These are phyloP conservation scores for Lentinula sp. DNA, from an alignment of 768 basidiomycete species.

Conservation along the genomic window DNA sequence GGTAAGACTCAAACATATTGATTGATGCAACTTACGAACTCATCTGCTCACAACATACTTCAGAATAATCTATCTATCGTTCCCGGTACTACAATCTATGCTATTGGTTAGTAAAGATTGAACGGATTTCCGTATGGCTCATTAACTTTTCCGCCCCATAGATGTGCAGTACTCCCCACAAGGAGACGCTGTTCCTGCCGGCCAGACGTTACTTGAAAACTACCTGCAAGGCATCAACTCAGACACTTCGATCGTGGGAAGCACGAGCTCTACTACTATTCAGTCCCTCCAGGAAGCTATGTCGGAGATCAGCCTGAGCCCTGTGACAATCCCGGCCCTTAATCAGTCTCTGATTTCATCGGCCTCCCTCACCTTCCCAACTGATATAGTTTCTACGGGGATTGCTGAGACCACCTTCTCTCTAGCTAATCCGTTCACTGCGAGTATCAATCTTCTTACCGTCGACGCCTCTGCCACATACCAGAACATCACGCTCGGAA, in stretches of 20 bases:
- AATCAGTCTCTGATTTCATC: conserved; percentile 55
- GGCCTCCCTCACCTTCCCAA: conserved; percentile 54
- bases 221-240: conserved; percentile 61
- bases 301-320: conserved; percentile 51
- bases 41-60: neutral
- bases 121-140: neutral
- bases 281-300: conserved; percentile 56
- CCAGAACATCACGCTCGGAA: conserved; percentile 50
- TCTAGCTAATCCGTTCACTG: conserved; percentile 66
- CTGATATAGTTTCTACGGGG: conserved; percentile 54
- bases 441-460: conserved; percentile 57
- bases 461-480: conserved; percentile 50
- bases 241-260: conserved; percentile 50
- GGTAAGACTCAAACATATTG: conserved; percentile 22
- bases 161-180: conserved; percentile 61
- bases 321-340: conserved; percentile 60
- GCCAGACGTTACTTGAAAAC: conserved; percentile 53
- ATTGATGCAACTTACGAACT: neutral
- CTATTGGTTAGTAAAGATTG: conserved; percentile 35
- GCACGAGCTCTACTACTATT: conserved; percentile 50
- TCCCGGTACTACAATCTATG: conserved; percentile 52
- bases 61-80: conserved; percentile 51
- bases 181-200: conserved; percentile 45
- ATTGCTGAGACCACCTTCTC: conserved; percentile 52
- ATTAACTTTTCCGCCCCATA: conserved; percentile 9